Evolutionary conservation across 257 asterid species (phyloP).

Genomic region (Mitragyna speciosa): DNA sequence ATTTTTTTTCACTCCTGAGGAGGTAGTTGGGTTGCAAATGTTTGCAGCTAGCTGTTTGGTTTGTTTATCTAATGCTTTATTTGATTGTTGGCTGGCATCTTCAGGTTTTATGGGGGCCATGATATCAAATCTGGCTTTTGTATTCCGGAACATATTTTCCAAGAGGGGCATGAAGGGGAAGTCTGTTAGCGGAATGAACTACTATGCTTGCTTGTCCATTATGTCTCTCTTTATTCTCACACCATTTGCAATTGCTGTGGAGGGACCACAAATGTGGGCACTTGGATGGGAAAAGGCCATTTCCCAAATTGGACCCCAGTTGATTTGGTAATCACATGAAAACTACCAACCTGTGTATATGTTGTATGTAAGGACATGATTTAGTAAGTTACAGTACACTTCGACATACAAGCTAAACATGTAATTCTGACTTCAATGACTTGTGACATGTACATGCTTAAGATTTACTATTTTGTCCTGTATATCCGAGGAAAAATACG

Average conservation of each 20-base stretch:
- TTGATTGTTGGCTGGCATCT: conserved; percentile 45
- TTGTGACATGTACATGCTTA: not conserved
- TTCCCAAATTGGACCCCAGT: conserved; percentile 80
- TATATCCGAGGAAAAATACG: no score
- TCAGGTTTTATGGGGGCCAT: conserved; percentile 99
- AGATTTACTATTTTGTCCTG: not conserved
- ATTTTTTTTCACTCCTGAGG: not conserved
- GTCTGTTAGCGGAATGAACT: conserved; percentile 95
- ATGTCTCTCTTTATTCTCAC: conserved; percentile 78
- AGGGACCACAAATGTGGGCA: conserved; percentile 96
- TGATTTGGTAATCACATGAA: conserved; percentile 65
- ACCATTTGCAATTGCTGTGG: conserved; percentile 95
- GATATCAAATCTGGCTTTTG: conserved; percentile 97
- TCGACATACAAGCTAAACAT: not conserved
- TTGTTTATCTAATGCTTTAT: conserved; percentile 33
- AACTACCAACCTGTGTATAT: conserved; percentile 22
- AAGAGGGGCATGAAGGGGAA: conserved; percentile 99
- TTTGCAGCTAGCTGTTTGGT: not conserved
- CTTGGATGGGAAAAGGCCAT: conserved; percentile 64
- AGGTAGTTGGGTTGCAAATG: not conserved
- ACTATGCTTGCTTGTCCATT: conserved; percentile 89
- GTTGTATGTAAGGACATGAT: not conserved
- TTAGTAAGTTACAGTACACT: not conserved
- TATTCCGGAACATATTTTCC: conserved; percentile 91
- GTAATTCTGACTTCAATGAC: not conserved